Base-by-base conservation (phyloP, 2,329 filamentous ascomycete species). In the Fusarium keratoplasticum region DNA sequence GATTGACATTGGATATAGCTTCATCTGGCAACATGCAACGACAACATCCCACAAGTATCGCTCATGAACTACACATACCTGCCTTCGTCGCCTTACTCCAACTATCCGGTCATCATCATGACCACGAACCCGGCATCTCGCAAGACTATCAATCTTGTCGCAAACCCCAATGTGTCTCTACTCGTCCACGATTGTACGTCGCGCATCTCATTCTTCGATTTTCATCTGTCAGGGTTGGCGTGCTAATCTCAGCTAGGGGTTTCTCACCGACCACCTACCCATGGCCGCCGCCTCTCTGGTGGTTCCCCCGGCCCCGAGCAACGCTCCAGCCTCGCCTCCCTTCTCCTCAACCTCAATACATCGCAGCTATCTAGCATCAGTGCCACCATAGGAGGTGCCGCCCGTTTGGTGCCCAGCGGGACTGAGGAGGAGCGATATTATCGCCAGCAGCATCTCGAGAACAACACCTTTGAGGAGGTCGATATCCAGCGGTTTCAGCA, bases 1-100 rank as follows among this genome's bases (percentile, higher is more conserved):
- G 62, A 47, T 52, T 70, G 54, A 71, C 59, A 35, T 25, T 54
- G 20, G 29, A 57, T 36, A 76, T 79, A 98, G 95, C 94, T 99
- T 76, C 96, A 99, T 84, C 93, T 99, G 62, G 95, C 96, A 77
- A 99, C 96, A 66, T 97, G 94, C 83, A 91, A 91, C 77, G 88
- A 93, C 76, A 93, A 96, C 79, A 87, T 91, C 73, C 96, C 96
- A 11, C 95, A 98, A 82, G 94, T 98, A 75, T 97, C 95, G 40
- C 91, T 99, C 74, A 99, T 99, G 96, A 98, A 97, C 87, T 98
- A 98, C 87, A 98, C 96, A 80, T 98, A 98, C 85, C 93, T 99
- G 25, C 93, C 95, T 42, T 91, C 89, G 7, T 94, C 93, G 18
- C 92, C 91, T 42, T 93, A 91, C 83, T 89, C 90, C 42, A 80